Percentiles rank a stretch among this genome's conserved stretches.
Evolutionary conservation across 2,329 filamentous ascomycete genomes (phyloP).

Genomic region (Aspergillus versicolor): DNA sequence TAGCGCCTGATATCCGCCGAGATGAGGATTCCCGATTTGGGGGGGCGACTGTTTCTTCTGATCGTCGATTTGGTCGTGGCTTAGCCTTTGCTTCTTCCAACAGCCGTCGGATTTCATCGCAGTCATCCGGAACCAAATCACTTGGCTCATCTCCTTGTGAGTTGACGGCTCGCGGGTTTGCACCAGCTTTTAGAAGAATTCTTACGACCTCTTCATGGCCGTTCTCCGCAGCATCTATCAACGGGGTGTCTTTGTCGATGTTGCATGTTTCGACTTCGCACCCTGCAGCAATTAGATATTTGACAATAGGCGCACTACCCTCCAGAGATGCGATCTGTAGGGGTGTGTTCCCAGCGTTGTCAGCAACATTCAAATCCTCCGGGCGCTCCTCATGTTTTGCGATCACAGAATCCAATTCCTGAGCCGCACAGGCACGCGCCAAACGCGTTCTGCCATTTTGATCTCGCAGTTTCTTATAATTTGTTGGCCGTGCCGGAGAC

Average conservation of each 20-base stretch:
- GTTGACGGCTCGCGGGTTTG: slow-evolving; percentile 88
- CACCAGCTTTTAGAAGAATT: slow-evolving; percentile 78
- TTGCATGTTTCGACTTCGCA: slow-evolving; percentile 80
- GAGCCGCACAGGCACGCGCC: slow-evolving; percentile 84
- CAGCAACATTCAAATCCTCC: slow-evolving; percentile 82
- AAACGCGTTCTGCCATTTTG: slow-evolving; percentile 88
- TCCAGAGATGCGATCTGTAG: slow-evolving; percentile 89
- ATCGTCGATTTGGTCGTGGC: slow-evolving; percentile 46
- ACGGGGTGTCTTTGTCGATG: slow-evolving; percentile 82
- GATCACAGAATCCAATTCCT: slow-evolving; percentile 77
- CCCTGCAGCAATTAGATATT: slow-evolving; percentile 78
- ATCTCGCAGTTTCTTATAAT: slow-evolving; percentile 82
- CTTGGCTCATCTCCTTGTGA: slow-evolving; percentile 90
- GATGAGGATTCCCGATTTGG: slow-evolving; percentile 40
- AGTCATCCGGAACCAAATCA: slow-evolving; percentile 77
- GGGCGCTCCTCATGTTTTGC: slow-evolving; percentile 73
- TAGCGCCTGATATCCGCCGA: slow-evolving; percentile 45
- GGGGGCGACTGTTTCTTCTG: slow-evolving; percentile 41
- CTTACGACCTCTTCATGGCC: slow-evolving; percentile 86
- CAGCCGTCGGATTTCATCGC: slow-evolving; percentile 72
- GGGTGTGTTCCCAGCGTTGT: slow-evolving; percentile 95
- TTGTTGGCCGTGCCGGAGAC: slow-evolving; percentile 64
- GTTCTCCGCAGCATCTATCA: slow-evolving; percentile 96
- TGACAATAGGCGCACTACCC: slow-evolving; percentile 82
- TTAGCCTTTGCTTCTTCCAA: slow-evolving; percentile 65